Base-by-base conservation (phyloP, 805 yeast species). In the Saccharomycopsis sp. region DNA sequence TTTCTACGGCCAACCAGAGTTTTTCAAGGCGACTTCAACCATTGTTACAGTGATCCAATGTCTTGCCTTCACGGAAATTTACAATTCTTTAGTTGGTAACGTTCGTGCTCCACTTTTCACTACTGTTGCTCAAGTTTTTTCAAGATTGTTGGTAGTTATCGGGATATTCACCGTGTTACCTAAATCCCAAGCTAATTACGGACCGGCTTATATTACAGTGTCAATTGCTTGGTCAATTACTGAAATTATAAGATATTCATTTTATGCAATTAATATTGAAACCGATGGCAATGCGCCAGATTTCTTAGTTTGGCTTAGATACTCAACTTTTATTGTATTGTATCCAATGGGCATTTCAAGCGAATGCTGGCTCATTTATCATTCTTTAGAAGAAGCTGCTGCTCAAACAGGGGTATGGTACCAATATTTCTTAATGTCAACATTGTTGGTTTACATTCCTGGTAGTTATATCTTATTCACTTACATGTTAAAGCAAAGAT, bases 321-420 rank as follows among this genome's bases (percentile, higher is more conserved):
- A 93, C 71, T 84, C 85, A 51, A 66, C 86, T 22, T 93, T 93
- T 63, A 74, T 75, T 53, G 75, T 86, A 2, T 68, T 93, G 52
- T 93, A 93, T 58, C 98, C 98, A 16, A 62, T 83, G 17, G 98
- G 98, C 2, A 96, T 89, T n/a, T 75, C 84, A 1, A 78, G 90
- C 50, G 98, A 93, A 61, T 69, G 84, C 48, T 57, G 70, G 28
- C 75, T 87, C 64, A 71, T 86, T 48, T 81, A 76, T 63, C 63
- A 77, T 45, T 79, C 96, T 0, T 68, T 90, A 41, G 73, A 71
- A n/a, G 76, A 74, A 39, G 95, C 96, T n/a, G 71, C 66, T 41
- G 52, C 53, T 38, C 71, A 56, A 26, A 68, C 70, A 41, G 81
- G 83, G 4, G 50, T 52, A 0, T 62, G 69, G 64, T 79, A 75